A percentile compares a stretch with the other conserved stretches of the same genome.
These are phyloP conservation scores for Trichaptum fuscoviolaceum DNA, from an alignment of 768 basidiomycete species.

Conservation along the genomic window DNA sequence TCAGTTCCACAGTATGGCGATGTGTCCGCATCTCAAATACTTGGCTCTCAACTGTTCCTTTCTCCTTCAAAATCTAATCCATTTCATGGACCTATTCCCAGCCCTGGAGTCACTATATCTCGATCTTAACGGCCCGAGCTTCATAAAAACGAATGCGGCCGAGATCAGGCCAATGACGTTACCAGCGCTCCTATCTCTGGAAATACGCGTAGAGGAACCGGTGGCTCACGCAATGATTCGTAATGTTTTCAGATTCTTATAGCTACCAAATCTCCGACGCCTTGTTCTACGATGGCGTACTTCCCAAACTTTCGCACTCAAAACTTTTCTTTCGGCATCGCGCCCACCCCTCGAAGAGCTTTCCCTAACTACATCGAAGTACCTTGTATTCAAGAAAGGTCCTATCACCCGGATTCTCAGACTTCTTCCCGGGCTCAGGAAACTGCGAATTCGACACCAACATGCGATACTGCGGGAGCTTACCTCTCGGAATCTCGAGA, in stretches of 20 bases:
- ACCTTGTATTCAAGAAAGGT: not conserved
- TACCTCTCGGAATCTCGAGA: not conserved
- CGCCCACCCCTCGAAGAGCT: not conserved
- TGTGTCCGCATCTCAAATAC: conserved; percentile 19
- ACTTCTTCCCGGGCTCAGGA: not conserved
- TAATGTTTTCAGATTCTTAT: not conserved
- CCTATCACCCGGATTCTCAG: not conserved
- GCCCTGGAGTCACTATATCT: not conserved
- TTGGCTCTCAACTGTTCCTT: not conserved
- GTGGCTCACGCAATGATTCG: not conserved
- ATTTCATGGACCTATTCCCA: not conserved
- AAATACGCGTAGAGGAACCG: not conserved
- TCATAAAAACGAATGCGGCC: not conserved
- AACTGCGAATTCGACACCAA: not conserved
- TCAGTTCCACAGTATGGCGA: too few species aligned
- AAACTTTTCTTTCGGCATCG: not conserved
- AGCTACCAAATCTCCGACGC: not conserved
- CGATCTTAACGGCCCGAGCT: not conserved
- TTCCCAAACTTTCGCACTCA: not conserved
- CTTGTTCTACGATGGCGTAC: not conserved
- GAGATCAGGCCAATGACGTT: not conserved
- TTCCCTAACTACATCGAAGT: not conserved
- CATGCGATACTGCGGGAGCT: not conserved
- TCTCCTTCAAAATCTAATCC: not conserved
- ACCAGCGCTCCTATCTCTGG: not conserved